These are phyloP conservation scores for Seiridium unicorne DNA, from an alignment of 2,329 filamentous ascomycete species.

Conservation along the genomic window DNA sequence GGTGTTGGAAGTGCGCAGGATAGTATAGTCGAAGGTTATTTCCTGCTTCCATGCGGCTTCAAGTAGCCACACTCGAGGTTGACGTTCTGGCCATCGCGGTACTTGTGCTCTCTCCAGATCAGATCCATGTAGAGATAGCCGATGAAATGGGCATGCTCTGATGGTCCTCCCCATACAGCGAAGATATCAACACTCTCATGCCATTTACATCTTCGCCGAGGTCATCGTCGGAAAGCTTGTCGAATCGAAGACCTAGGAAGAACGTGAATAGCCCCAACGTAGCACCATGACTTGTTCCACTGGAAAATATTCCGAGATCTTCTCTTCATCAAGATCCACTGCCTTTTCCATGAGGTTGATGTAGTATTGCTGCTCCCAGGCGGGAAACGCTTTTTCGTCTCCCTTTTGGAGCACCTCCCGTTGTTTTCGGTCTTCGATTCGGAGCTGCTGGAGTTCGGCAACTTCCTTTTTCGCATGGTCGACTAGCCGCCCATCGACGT, in stretches of 20 bases:
- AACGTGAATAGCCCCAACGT: constrained; percentile 14
- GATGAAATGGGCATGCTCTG: constrained; percentile 45
- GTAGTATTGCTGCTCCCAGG: background rate
- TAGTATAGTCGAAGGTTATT: background rate
- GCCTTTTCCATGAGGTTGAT: background rate
- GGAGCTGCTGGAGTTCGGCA: background rate
- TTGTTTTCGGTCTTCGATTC: background rate
- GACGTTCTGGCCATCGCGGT: constrained; percentile 55
- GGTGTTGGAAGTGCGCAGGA: background rate
- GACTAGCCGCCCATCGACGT: background rate
- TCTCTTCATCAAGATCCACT: background rate
- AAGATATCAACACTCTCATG: constrained; percentile 54
- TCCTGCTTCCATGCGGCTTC: background rate
- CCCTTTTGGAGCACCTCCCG: background rate
- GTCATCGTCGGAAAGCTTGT: constrained; percentile 39
- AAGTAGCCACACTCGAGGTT: constrained; percentile 40
- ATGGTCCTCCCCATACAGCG: constrained; percentile 41
- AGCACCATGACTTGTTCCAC: background rate
- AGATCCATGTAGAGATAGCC: constrained; percentile 57
- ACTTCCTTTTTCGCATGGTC: background rate
- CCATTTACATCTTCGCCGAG: constrained; percentile 31
- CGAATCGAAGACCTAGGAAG: constrained; percentile 48
- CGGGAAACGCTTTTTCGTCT: background rate
- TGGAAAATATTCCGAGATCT: background rate
- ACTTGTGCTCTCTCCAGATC: constrained; percentile 54